These are phyloP conservation scores for Fonsecaea pugnacius DNA, from an alignment of 2,329 filamentous ascomycete species.

Conservation along the genomic window DNA sequence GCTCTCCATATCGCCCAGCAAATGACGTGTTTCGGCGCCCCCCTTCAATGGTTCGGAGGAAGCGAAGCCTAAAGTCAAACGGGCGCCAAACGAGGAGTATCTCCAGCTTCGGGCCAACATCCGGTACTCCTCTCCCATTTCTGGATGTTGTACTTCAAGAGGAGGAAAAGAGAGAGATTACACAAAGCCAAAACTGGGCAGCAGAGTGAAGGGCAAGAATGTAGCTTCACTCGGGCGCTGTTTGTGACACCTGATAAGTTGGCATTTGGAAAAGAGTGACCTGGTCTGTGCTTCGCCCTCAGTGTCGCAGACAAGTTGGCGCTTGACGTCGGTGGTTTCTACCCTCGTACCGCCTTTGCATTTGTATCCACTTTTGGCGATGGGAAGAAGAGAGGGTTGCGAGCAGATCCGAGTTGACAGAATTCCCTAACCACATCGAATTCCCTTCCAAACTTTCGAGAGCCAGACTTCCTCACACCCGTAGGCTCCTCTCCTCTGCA, in stretches of 20 bases:
- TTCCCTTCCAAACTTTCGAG: not conserved
- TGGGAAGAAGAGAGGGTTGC: not conserved
- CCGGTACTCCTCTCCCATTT: not conserved
- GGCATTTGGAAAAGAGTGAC: not conserved
- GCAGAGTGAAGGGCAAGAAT: not conserved
- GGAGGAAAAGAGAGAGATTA: not conserved
- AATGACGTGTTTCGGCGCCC: not conserved
- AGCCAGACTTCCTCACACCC: not conserved
- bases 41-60: not conserved
- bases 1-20: not conserved
- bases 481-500: not conserved
- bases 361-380: not conserved
- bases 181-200: not conserved
- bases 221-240: not conserved
- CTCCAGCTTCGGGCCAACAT: not conserved
- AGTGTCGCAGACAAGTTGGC: conserved; percentile 1
- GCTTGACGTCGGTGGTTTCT: not conserved
- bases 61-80: conserved; percentile 2
- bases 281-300: conserved; percentile 2
- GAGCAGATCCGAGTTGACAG: not conserved
- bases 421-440: not conserved
- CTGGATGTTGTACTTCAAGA: not conserved
- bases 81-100: not conserved
- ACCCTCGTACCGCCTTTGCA: not conserved
- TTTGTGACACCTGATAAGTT: not conserved